Conservation (phyloP, 768 basidiomycete species). For the Tricholoma flavovirens region DNA sequence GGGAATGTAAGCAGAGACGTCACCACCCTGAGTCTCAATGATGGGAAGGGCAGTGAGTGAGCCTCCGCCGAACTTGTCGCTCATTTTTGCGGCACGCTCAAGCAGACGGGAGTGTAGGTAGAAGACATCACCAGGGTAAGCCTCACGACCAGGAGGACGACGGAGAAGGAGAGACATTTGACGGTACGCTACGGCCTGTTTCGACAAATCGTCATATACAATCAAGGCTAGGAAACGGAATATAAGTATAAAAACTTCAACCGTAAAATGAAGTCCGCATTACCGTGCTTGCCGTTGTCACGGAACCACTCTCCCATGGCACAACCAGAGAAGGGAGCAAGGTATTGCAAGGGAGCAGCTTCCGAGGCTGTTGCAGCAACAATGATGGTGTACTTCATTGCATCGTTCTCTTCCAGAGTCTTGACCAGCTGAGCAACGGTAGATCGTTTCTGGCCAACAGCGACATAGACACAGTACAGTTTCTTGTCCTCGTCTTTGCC, state of each 20-base stretch:
- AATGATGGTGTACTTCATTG: constrained; percentile 99
- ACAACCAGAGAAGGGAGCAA: constrained; percentile 99
- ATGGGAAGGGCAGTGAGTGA: constrained; percentile 98
- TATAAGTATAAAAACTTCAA: constrained; percentile 5
- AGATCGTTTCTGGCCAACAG: constrained; percentile 98
- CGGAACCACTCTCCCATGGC: constrained; percentile 99
- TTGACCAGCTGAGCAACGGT: constrained; percentile 99
- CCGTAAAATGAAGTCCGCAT: constrained; percentile 17
- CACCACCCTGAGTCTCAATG: constrained; percentile 99
- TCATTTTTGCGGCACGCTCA: constrained; percentile 99
- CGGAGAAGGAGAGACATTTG: constrained; percentile 99
- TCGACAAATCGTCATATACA: constrained; percentile 99
- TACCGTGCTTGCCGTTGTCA: constrained; percentile 99
- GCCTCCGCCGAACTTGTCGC: constrained; percentile 97
- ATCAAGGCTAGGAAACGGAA: constrained; percentile 63
- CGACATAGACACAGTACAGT: constrained; percentile 99
- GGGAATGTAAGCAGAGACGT: constrained; percentile 99
- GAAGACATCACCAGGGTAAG: constrained; percentile 99
- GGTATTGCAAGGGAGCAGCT: constrained; percentile 98
- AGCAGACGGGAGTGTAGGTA: constrained; percentile 99
- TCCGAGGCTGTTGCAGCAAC: constrained; percentile 99
- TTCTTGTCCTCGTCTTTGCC: constrained; percentile 96
- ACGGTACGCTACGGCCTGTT: constrained; percentile 99
- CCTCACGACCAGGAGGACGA: constrained; percentile 99
- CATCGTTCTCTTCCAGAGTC: constrained; percentile 99